Base-by-base conservation (phyloP, 2,329 filamentous ascomycete species). In the Venturiaceae sp. region DNA sequence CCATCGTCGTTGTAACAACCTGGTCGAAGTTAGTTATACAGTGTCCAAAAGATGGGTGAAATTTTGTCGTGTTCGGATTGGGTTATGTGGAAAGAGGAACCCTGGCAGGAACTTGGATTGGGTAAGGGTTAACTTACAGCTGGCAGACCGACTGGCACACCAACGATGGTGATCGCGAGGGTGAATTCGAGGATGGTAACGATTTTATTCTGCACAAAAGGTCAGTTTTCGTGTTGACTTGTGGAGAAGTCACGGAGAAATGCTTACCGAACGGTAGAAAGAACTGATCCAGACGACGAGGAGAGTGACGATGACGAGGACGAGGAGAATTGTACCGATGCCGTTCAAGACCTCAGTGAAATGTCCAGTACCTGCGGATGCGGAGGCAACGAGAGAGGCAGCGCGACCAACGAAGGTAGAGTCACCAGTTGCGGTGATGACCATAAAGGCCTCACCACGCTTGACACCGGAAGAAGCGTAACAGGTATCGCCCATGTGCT, bases 1-100 rank as follows among this genome's bases (percentile, higher is more conserved):
- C 90, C 90, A 95, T 94, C 70, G 90, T 95, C 66, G 90, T 95
- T 67, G 91, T 95, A 61, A 95, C 90, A 77, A 95, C n/a, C n/a
- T n/a, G n/a, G n/a, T n/a, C n/a, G n/a, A n/a, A n/a, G n/a, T n/a
- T n/a, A n/a, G n/a, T n/a, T n/a, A n/a, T n/a, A n/a, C n/a, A n/a
- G 90, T n/a, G n/a, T n/a, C n/a, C n/a, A n/a, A n/a, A n/a, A n/a
- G n/a, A n/a, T n/a, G n/a, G n/a, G n/a, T n/a, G n/a, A n/a, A n/a
- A n/a, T n/a, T n/a, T n/a, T n/a, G n/a, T n/a, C n/a, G n/a, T n/a
- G n/a, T n/a, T n/a, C n/a, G n/a, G n/a, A n/a, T n/a, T n/a, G n/a
- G n/a, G n/a, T n/a, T n/a, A n/a, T n/a, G n/a, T n/a, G n/a, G n/a
- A n/a, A n/a, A n/a, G n/a, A n/a, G n/a, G n/a, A n/a, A n/a, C n/a